Evolutionary conservation across 1,139 yeast genomes (phyloP).

Genomic region (Candida sp.): DNA sequence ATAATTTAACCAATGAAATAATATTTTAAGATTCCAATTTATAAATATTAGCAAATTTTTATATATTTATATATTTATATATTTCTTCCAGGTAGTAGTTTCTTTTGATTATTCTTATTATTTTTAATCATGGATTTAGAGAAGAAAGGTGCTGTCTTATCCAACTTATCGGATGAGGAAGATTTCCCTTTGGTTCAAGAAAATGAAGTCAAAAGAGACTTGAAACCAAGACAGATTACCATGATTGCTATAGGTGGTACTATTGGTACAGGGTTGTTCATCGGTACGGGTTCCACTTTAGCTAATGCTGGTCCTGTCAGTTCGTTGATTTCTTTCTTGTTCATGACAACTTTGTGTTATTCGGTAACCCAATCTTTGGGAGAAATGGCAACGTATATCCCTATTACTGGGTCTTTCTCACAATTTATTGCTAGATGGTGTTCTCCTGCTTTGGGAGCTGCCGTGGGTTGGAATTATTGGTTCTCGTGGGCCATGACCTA

Average conservation of each 20-base stretch:
- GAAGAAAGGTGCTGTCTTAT: background rate
- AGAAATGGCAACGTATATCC: conserved; percentile 76
- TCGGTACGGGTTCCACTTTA: conserved; percentile 56
- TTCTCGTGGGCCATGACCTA: conserved; percentile 84
- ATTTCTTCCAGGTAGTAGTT: too few relatives aligned
- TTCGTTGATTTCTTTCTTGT: conserved; percentile 58
- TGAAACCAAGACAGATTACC: conserved; percentile 64
- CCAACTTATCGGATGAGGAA: background rate
- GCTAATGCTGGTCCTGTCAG: conserved; percentile 68
- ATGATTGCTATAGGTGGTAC: conserved; percentile 65
- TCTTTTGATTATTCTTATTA: too few relatives aligned
- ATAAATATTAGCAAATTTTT: too few relatives aligned
- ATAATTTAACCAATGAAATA: background rate
- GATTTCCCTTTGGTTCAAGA: background rate
- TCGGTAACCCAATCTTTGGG: conserved; percentile 69
- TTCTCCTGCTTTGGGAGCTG: conserved; percentile 71
- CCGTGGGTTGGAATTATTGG: conserved; percentile 85
- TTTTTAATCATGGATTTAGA: background rate
- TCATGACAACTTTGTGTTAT: conserved; percentile 65
- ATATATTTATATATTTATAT: too few relatives aligned
- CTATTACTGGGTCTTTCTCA: conserved; percentile 65
- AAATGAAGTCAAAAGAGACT: conserved; percentile 31
- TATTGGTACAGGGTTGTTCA: conserved; percentile 65
- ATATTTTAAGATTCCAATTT: too few relatives aligned
- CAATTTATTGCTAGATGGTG: conserved; percentile 57